Evolutionary conservation across 2,329 filamentous ascomycete species (phyloP).

Genomic region (Dothistroma septosporum): DNA sequence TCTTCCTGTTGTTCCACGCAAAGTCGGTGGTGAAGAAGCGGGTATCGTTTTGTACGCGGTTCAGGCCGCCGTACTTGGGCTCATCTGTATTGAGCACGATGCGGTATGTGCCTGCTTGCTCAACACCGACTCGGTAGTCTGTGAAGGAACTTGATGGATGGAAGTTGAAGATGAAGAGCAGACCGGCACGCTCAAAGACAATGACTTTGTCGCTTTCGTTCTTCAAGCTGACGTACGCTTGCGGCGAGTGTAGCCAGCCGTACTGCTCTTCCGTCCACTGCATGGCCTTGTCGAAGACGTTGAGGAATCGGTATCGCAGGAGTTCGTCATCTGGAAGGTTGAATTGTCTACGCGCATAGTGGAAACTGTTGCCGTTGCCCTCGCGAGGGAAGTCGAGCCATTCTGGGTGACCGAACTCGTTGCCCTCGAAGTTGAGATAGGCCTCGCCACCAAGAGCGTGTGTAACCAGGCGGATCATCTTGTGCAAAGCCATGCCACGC

Average conservation of each 20-base stretch:
- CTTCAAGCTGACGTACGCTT: constrained; percentile 92
- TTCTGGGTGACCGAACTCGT: constrained; percentile 97
- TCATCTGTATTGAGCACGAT: constrained; percentile 80
- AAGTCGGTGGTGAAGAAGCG: constrained; percentile 89
- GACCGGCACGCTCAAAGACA: constrained; percentile 85
- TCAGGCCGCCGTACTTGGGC: constrained; percentile 72
- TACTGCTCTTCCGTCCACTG: constrained; percentile 82
- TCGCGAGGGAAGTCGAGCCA: constrained; percentile 97
- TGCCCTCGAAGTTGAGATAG: constrained; percentile 97
- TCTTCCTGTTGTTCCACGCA: constrained; percentile 83
- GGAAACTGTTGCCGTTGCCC: constrained; percentile 50
- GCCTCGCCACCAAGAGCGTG: constrained; percentile 90
- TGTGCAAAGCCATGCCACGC: constrained; percentile 87
- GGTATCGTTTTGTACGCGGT: constrained; percentile 71
- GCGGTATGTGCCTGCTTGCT: constrained; percentile 77
- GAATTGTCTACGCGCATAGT: constrained; percentile 68
- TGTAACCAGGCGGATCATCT: constrained; percentile 93
- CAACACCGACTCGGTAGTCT: constrained; percentile 88
- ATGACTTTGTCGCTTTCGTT: constrained; percentile 91
- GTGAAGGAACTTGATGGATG: constrained; percentile 77
- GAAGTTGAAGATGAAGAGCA: constrained; percentile 97
- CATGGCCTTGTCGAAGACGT: constrained; percentile 91
- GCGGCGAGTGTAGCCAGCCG: constrained; percentile 79
- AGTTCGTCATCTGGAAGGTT: constrained; percentile 84
- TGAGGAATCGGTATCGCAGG: constrained; percentile 84